Conservation (phyloP, 164 flowering plant genomes). For the Vitis rotundifolia region DNA sequence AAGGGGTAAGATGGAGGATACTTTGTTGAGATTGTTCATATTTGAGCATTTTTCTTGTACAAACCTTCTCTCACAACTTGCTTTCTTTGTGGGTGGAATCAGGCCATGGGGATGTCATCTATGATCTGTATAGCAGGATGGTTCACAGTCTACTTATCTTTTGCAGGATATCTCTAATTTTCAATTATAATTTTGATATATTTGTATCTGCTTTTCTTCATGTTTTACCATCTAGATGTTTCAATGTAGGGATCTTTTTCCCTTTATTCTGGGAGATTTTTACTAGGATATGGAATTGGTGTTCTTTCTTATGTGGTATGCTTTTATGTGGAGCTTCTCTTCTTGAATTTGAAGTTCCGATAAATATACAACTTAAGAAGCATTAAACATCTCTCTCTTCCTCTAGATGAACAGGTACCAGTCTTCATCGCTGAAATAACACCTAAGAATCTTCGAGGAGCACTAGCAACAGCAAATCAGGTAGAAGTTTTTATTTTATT, state of each 20-base stretch:
- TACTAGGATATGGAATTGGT: constrained; percentile 74
- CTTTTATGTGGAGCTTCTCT: background rate
- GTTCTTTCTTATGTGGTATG: constrained; percentile 74
- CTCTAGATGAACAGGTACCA: constrained; percentile 56
- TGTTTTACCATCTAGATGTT: too few relatives aligned
- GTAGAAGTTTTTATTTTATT: constrained; percentile 21
- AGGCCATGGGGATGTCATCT: constrained; percentile 84
- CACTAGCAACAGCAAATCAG: constrained; percentile 77
- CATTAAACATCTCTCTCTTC: background rate
- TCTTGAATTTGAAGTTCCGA: too few relatives aligned
- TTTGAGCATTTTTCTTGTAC: too few relatives aligned
- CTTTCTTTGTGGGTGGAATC: constrained; percentile 8
- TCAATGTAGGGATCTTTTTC: constrained; percentile 44
- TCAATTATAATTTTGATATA: background rate
- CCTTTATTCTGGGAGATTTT: constrained; percentile 67
- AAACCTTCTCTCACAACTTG: background rate
- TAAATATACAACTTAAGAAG: too few relatives aligned
- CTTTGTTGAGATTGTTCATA: background rate
- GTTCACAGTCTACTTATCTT: constrained; percentile 63
- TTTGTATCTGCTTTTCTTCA: background rate
- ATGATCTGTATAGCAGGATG: constrained; percentile 71
- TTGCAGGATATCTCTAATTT: constrained; percentile 28
- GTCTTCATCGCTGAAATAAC: constrained; percentile 84
- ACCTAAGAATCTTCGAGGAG: constrained; percentile 84
- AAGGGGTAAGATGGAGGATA: constrained; percentile 37